Percentiles rank a stretch among this genome's conserved stretches.
phyloP scores from a whole-genome alignment of 805 yeast genomes.

The Alloascoidea hylecoeti region DNA sequence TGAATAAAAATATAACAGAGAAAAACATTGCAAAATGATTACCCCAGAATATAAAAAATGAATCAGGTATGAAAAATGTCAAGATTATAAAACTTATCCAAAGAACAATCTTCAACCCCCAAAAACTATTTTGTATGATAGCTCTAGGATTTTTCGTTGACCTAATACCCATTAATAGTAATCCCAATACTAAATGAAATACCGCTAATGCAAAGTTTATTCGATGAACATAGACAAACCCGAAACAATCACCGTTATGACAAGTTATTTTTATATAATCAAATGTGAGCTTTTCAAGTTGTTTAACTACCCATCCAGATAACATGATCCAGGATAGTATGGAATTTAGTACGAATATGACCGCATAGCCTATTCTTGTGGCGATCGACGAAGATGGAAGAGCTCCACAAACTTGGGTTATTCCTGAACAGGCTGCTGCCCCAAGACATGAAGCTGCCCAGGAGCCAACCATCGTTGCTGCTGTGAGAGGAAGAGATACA shows the following conservation, averaged over 20 bases:
- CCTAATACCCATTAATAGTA: slow-evolving; percentile 54
- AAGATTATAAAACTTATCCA: slow-evolving; percentile 43
- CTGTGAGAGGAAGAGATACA: slow-evolving; percentile 56
- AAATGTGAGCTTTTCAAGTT: slow-evolving; percentile 58
- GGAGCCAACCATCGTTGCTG: slow-evolving; percentile 37
- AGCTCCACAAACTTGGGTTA: slow-evolving; percentile 41
- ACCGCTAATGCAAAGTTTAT: slow-evolving; percentile 78
- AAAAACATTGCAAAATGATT: slow-evolving; percentile 76
- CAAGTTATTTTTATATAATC: slow-evolving; percentile 63
- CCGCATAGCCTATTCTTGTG: slow-evolving; percentile 80
- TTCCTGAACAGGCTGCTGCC: slow-evolving; percentile 62
- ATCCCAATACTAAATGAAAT: slow-evolving; percentile 61
- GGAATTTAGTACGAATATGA: slow-evolving; percentile 63
- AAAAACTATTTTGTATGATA: slow-evolving; percentile 79
- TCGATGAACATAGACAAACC: slow-evolving; percentile 90
- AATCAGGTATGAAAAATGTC: slow-evolving; percentile 75
- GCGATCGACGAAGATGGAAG: slow-evolving; percentile 59
- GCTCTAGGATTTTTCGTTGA: slow-evolving; percentile 71
- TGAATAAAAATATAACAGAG: slow-evolving; percentile 73
- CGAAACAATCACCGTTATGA: slow-evolving; percentile 73
- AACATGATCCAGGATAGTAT: slow-evolving; percentile 86
- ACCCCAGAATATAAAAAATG: slow-evolving; percentile 81
- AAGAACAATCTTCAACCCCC: slow-evolving; percentile 61
- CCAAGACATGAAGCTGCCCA: slow-evolving; percentile 68
- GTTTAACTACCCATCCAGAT: slow-evolving; percentile 61